These are phyloP conservation scores for cucumber (Cucumis sativus) DNA, from an alignment of 306 rosid species.

Conservation along the genomic window DNA sequence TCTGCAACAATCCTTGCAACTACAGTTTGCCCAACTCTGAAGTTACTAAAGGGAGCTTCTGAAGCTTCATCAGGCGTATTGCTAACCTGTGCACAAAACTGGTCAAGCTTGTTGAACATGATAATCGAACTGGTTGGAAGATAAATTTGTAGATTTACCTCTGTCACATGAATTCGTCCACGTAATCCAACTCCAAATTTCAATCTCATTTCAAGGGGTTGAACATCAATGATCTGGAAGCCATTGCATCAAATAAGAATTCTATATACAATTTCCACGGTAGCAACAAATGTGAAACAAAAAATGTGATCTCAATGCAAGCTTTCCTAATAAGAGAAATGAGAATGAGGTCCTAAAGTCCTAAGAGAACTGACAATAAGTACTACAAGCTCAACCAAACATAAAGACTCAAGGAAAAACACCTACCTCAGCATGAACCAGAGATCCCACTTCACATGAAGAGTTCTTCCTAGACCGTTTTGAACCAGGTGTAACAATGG, in stretches of 20 bases:
- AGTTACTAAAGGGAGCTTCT: conserved; percentile 57
- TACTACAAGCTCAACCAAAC: not conserved
- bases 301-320: not conserved
- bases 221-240: conserved; percentile 71
- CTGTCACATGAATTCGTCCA: conserved; percentile 81
- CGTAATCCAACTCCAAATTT: conserved; percentile 69
- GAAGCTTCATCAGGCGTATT: conserved; percentile 25
- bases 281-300: not conserved
- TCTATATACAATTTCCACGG: not conserved
- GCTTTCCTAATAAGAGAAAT: not conserved
- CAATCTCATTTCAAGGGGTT: conserved; percentile 59
- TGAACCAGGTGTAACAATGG: conserved; percentile 43
- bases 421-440: conserved; percentile 87
- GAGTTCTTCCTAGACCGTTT: conserved; percentile 67
- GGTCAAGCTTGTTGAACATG: not conserved
- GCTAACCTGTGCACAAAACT: conserved; percentile 36
- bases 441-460: conserved; percentile 59
- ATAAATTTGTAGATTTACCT: conserved; percentile 31
- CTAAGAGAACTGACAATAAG: not conserved
- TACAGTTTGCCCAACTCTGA: conserved; percentile 70
- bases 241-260: conserved; percentile 12
- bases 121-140: not conserved
- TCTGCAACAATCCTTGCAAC: conserved; percentile 57
- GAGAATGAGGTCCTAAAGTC: not conserved
- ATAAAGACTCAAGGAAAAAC: not conserved